Conservation (phyloP, 208 protist genomes). For the Naegleria fowleri region DNA sequence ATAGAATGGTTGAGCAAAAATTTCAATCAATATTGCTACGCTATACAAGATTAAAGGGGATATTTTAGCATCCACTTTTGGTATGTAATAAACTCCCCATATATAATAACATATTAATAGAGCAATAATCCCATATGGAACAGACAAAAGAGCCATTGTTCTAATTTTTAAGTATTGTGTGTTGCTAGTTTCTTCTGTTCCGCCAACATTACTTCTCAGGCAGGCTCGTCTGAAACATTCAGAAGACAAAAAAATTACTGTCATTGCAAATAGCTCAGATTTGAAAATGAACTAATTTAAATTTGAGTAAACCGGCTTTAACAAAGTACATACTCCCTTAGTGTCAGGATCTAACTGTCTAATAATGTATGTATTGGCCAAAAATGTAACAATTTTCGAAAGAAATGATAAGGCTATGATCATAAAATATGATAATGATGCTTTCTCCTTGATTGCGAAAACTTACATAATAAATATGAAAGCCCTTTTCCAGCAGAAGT, state of each 20-base stretch:
- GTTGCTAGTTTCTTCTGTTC: neutral
- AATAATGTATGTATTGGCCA: constrained; percentile 35
- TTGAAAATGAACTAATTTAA: constrained; percentile 19
- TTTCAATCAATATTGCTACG: constrained; percentile 20
- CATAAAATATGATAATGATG: neutral
- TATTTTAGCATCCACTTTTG: neutral
- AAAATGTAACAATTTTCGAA: constrained; percentile 37
- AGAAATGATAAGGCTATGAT: neutral
- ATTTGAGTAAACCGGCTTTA: no score
- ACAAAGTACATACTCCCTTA: constrained; percentile 28
- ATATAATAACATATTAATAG: neutral
- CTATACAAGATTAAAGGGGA: constrained; percentile 25
- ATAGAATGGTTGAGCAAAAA: constrained; percentile 40
- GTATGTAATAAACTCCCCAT: no score
- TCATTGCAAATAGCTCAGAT: constrained; percentile 35
- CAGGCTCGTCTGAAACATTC: constrained; percentile 40
- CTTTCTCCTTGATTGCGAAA: neutral
- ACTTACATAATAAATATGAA: neutral
- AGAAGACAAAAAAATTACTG: constrained; percentile 31
- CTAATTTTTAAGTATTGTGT: neutral
- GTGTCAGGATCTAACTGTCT: constrained; percentile 28
- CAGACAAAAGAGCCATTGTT: neutral
- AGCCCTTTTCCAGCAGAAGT: neutral
- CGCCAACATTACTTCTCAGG: neutral
- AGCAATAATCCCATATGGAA: neutral